phyloP scores from a whole-genome alignment of 2,329 filamentous ascomycete genomes.

The Fusarium subglutinans region DNA sequence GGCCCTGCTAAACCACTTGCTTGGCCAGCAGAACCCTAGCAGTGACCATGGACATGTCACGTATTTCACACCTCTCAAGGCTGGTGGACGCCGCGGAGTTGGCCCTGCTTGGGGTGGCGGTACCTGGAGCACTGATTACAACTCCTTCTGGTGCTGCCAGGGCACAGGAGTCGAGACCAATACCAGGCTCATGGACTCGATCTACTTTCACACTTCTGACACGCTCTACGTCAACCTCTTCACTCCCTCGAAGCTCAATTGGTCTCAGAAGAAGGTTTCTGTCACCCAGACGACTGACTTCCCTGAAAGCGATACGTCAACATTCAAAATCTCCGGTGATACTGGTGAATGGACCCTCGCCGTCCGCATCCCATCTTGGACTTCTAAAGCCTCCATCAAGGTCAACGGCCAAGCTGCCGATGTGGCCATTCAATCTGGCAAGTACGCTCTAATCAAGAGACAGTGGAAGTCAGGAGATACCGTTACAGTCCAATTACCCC shows the following conservation, averaged over 20 bases:
- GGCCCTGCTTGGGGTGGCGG: slow-evolving; percentile 64
- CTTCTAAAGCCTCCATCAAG: slow-evolving; percentile 49
- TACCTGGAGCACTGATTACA: slow-evolving; percentile 63
- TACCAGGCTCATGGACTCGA: slow-evolving; percentile 62
- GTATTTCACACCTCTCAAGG: slow-evolving; percentile 61
- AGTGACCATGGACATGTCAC: slow-evolving; percentile 60
- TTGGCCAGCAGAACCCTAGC: slow-evolving; percentile 58
- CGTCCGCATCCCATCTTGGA: slow-evolving; percentile 60
- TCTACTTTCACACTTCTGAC: slow-evolving; percentile 57
- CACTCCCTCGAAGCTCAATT: slow-evolving; percentile 56
- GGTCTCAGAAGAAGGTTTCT: slow-evolving; percentile 52
- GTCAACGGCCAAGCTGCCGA: slow-evolving; percentile 53
- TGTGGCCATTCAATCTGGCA: slow-evolving; percentile 44
- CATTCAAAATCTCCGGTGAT: slow-evolving; percentile 50
- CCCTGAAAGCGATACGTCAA: slow-evolving; percentile 53
- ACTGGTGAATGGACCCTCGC: slow-evolving; percentile 47
- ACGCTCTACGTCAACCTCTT: slow-evolving; percentile 61
- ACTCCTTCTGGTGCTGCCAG: slow-evolving; percentile 64
- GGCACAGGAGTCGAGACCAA: slow-evolving; percentile 62
- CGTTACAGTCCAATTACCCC: slow-evolving; percentile 56
- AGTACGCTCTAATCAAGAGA: slow-evolving; percentile 53
- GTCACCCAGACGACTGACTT: slow-evolving; percentile 56
- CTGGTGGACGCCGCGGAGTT: slow-evolving; percentile 58
- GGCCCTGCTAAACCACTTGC: slow-evolving; percentile 59
- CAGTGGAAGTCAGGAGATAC: slow-evolving; percentile 55